Evolutionary conservation across 2,329 filamentous ascomycete genomes (phyloP).

Genomic region (Claviceps arundinis): DNA sequence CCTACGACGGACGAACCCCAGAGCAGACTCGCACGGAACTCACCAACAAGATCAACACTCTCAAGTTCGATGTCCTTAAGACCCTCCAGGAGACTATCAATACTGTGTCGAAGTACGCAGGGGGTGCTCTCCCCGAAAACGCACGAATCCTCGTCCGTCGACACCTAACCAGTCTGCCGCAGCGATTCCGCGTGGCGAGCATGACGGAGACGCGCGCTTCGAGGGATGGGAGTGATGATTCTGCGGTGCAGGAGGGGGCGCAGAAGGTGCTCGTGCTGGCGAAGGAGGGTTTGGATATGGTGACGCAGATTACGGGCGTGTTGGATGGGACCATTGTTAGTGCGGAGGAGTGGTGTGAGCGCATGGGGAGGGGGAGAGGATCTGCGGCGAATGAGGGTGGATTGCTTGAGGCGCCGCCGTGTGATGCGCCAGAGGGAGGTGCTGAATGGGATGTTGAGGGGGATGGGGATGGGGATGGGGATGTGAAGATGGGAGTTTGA

Average conservation of each 20-base stretch:
- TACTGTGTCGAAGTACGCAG: constrained; percentile 78
- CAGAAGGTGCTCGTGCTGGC: constrained; percentile 75
- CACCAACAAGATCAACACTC: constrained; percentile 49
- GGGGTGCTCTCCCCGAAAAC: constrained; percentile 83
- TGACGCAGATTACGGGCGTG: constrained; percentile 77
- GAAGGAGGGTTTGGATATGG: constrained; percentile 86
- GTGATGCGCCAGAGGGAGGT: not conserved
- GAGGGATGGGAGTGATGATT: constrained; percentile 21
- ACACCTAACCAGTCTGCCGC: constrained; percentile 73
- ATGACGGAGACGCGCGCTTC: constrained; percentile 22
- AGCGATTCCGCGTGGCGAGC: constrained; percentile 65
- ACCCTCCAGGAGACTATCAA: constrained; percentile 71
- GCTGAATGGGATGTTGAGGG: constrained; percentile 11
- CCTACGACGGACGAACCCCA: constrained; percentile 9
- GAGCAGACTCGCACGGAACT: constrained; percentile 28
- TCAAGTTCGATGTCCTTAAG: constrained; percentile 61
- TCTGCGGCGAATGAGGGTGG: constrained; percentile 16
- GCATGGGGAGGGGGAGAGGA: constrained; percentile 40
- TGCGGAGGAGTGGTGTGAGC: constrained; percentile 83
- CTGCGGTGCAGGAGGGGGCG: constrained; percentile 39
- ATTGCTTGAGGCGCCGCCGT: constrained; percentile 1
- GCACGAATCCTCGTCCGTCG: constrained; percentile 69
- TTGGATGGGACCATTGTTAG: constrained; percentile 81
- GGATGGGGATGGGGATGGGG: constrained; percentile 7
- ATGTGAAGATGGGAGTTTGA: too few species aligned